Evolutionary conservation across 805 yeast genomes (phyloP).

Genomic region (Schizosaccharomyces osmophilus): DNA sequence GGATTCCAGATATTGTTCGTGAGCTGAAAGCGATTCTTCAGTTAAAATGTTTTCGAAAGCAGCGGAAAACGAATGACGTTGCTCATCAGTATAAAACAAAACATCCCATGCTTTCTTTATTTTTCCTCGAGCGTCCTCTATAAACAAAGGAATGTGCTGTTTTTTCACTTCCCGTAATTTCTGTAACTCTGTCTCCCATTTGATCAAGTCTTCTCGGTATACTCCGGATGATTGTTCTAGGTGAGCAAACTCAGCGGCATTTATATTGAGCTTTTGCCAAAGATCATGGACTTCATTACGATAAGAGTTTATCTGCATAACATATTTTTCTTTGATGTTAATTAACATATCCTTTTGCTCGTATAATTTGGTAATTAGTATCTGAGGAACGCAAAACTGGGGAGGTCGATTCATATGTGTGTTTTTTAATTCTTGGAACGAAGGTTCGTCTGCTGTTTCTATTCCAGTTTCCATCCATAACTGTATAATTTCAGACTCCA

Average conservation of each 20-base stretch:
- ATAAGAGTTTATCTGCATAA: slow-evolving; percentile 13
- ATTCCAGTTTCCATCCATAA: not conserved
- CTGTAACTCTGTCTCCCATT: slow-evolving; percentile 28
- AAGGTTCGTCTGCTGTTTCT: not conserved
- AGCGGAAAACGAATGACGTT: slow-evolving; percentile 25
- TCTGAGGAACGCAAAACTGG: slow-evolving; percentile 9
- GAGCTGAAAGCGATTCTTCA: slow-evolving; percentile 35
- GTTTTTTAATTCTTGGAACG: not conserved
- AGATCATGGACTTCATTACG: slow-evolving; percentile 21
- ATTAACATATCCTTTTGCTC: slow-evolving; percentile 10
- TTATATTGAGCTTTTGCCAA: slow-evolving; percentile 36
- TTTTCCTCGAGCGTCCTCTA: slow-evolving; percentile 32
- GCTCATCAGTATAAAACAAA: slow-evolving; percentile 31
- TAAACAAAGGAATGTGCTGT: slow-evolving; percentile 41
- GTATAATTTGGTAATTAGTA: slow-evolving; percentile 13
- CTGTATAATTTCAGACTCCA: not conserved
- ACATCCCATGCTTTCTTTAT: slow-evolving; percentile 39
- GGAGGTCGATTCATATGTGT: slow-evolving; percentile 10
- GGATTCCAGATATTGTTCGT: slow-evolving; percentile 34
- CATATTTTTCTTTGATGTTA: slow-evolving; percentile 17
- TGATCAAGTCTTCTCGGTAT: slow-evolving; percentile 6
- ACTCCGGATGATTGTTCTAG: slow-evolving; percentile 21
- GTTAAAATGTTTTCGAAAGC: slow-evolving; percentile 22
- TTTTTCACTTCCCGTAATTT: slow-evolving; percentile 37
- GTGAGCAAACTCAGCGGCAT: slow-evolving; percentile 16